phyloP scores from a whole-genome alignment of 805 yeast species.

The Metschnikowia drakensbergensis region DNA sequence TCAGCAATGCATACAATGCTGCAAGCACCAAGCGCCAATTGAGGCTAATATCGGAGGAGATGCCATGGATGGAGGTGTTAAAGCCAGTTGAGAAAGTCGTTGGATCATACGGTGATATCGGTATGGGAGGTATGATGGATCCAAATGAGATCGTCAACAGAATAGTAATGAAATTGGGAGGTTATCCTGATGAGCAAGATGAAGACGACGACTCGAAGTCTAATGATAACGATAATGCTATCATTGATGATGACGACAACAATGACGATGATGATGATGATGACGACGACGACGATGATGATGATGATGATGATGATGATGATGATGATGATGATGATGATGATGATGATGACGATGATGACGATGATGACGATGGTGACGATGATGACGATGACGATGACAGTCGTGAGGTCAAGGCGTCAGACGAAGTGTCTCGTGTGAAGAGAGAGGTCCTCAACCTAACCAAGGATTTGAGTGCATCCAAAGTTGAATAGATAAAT shows the following conservation, averaged over 20 bases:
- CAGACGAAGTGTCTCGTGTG: conserved; percentile 12
- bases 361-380: conserved; percentile 45
- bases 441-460: conserved; percentile 12
- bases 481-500: conserved; percentile 3
- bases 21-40: conserved; percentile 84
- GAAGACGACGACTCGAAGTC: conserved; percentile 48
- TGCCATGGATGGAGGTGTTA: conserved; percentile 93
- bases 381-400: conserved; percentile 32
- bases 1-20: conserved; percentile 84
- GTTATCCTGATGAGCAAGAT: conserved; percentile 48
- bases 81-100: conserved; percentile 93
- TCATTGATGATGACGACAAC: conserved; percentile 24
- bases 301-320: conserved; percentile 44
- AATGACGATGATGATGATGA: conserved; percentile 32
- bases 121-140: conserved; percentile 99
- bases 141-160: conserved; percentile 91
- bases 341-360: conserved; percentile 38
- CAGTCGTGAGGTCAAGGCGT: conserved; percentile 7
- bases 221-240: conserved; percentile 32
- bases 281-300: conserved; percentile 33
- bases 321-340: conserved; percentile 44
- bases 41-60: conserved; percentile 72
- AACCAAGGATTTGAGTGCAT: conserved; percentile 6
- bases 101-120: conserved; percentile 92
- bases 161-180: conserved; percentile 64